phyloP scores from a whole-genome alignment of 192 early-diverging fungal species.

The Backusella parvicylindrica region DNA sequence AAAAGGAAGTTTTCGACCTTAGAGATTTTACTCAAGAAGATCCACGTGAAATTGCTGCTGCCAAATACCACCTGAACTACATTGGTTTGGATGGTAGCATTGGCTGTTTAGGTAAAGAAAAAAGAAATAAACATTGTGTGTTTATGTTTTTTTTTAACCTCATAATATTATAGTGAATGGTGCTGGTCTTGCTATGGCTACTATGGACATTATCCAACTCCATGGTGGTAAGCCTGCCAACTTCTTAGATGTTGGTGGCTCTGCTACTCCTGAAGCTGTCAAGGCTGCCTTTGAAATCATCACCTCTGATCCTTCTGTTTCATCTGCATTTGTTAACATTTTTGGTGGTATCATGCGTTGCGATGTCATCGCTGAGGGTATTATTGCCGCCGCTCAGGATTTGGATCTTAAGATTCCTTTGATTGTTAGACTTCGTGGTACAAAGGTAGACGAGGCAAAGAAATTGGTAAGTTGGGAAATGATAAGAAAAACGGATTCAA shows the following conservation, averaged over 20 bases:
- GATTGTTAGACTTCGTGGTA: slow-evolving; percentile 94
- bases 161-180: slow-evolving; percentile 74
- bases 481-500: neutral
- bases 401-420: slow-evolving; percentile 93
- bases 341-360: slow-evolving; percentile 99
- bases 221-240: slow-evolving; percentile 98
- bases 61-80: slow-evolving; percentile 98
- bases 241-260: slow-evolving; percentile 98
- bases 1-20: slow-evolving; percentile 83
- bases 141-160: neutral
- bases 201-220: slow-evolving; percentile 99
- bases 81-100: slow-evolving; percentile 98
- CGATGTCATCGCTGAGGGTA: slow-evolving; percentile 97
- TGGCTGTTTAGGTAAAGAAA: slow-evolving; percentile 80
- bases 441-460: slow-evolving; percentile 44
- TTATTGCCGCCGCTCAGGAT: slow-evolving; percentile 91
- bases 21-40: slow-evolving; percentile 97
- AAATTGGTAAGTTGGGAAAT: slow-evolving; percentile 22
- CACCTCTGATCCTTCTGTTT: slow-evolving; percentile 91
- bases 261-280: slow-evolving; percentile 92
- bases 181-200: slow-evolving; percentile 98
- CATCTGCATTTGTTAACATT: slow-evolving; percentile 98
- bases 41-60: slow-evolving; percentile 93
- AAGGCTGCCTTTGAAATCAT: slow-evolving; percentile 99
- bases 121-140: neutral